A percentile compares a stretch with the other conserved stretches of the same genome.
Evolutionary conservation across 2,329 filamentous ascomycete genomes (phyloP).

Genomic region (Xylaria arbuscula): DNA sequence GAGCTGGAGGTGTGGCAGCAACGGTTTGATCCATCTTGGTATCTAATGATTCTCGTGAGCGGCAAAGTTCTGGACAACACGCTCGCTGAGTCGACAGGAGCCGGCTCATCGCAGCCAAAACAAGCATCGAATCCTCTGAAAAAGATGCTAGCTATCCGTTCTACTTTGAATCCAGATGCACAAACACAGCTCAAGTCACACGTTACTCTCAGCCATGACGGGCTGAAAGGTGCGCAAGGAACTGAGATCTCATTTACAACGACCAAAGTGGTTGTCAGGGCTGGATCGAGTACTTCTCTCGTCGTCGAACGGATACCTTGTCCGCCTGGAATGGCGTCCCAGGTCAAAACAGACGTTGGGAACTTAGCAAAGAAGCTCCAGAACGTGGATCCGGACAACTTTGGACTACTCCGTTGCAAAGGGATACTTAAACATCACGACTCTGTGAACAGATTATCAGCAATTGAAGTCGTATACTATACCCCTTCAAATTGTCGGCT

Average conservation of each 20-base stretch:
- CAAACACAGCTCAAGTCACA: background rate
- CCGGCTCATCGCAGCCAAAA: background rate
- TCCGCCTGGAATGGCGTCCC: constrained; percentile 4
- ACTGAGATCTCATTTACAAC: constrained; percentile 4
- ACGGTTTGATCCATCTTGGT: constrained; percentile 29
- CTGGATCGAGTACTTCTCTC: constrained; percentile 11
- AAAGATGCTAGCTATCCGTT: constrained; percentile 23
- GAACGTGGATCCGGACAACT: constrained; percentile 21
- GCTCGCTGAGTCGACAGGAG: constrained; percentile 2
- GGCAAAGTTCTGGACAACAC: constrained; percentile 20
- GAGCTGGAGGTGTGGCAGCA: constrained; percentile 27
- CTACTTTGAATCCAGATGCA: constrained; percentile 2
- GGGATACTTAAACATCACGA: constrained; percentile 24
- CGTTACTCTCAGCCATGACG: constrained; percentile 13
- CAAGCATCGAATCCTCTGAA: constrained; percentile 4
- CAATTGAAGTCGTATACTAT: constrained; percentile 21
- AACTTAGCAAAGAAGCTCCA: constrained; percentile 25
- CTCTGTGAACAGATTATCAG: constrained; percentile 18
- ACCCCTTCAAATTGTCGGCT: constrained; percentile 2
- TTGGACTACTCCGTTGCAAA: constrained; percentile 26
- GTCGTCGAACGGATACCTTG: constrained; percentile 21
- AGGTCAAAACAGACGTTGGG: constrained; percentile 22
- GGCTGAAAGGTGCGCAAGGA: constrained; percentile 18
- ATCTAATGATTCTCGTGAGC: constrained; percentile 27
- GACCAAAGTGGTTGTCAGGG: constrained; percentile 5